These are phyloP conservation scores for Calamus simplicifolius DNA, from an alignment of 176 grass and related monocot genomes.

Conservation along the genomic window DNA sequence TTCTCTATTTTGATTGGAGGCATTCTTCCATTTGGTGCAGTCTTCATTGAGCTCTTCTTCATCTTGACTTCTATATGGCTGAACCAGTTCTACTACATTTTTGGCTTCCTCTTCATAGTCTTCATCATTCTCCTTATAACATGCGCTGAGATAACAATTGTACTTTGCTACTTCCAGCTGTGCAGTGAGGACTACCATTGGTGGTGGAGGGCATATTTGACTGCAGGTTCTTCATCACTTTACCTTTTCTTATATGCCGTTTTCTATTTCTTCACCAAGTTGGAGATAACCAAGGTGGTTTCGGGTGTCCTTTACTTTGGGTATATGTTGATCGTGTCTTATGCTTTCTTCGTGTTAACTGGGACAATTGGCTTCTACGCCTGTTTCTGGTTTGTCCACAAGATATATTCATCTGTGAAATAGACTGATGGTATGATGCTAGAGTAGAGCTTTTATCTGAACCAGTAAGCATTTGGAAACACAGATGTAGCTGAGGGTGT, in stretches of 20 bases:
- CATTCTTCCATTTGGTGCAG: conserved; percentile 46
- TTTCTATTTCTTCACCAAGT: conserved; percentile 52
- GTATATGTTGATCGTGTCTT: conserved; percentile 41
- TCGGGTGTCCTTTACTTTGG: conserved; percentile 45
- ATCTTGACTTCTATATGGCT: conserved; percentile 45
- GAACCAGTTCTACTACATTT: conserved; percentile 52
- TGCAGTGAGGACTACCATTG: conserved; percentile 49
- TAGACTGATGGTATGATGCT: conserved; percentile 26
- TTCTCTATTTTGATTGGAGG: conserved; percentile 42
- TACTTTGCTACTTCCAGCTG: conserved; percentile 46
- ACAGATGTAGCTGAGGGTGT: too few species aligned
- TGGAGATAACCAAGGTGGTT: conserved; percentile 46
- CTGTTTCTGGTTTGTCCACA: conserved; percentile 42
- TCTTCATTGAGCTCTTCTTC: conserved; percentile 51
- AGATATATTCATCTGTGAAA: conserved; percentile 43
- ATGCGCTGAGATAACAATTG: conserved; percentile 39
- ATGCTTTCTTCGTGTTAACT: conserved; percentile 47
- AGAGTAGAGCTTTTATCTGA: background rate
- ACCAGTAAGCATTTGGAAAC: too few species aligned
- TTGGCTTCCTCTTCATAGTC: conserved; percentile 45
- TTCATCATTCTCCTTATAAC: conserved; percentile 42
- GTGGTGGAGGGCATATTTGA: conserved; percentile 47
- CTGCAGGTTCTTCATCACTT: conserved; percentile 32
- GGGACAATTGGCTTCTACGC: conserved; percentile 45
- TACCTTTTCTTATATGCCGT: conserved; percentile 34